These are phyloP conservation scores for Mortierella sp. DNA, from an alignment of 371 early-diverging fungal species.

Conservation along the genomic window DNA sequence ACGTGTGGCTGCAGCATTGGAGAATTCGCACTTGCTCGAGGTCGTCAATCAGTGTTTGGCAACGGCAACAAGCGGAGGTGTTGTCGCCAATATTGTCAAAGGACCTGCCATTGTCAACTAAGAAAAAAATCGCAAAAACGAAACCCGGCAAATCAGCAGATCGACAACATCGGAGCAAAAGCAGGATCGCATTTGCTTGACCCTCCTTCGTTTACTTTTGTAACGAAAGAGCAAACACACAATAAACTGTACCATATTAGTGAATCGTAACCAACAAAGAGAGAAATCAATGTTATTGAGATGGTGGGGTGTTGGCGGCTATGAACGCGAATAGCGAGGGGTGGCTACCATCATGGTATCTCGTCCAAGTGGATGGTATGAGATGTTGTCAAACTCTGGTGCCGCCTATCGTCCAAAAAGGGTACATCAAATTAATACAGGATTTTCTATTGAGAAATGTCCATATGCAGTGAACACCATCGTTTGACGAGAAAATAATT, in stretches of 20 bases:
- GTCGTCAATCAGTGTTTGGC: slow-evolving; percentile 95
- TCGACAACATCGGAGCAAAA: background rate
- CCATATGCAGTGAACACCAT: too few relatives aligned
- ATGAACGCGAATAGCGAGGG: slow-evolving; percentile 3
- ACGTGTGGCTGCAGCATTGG: slow-evolving; percentile 98
- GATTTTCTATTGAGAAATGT: background rate
- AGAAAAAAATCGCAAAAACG: background rate
- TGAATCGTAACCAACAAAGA: background rate
- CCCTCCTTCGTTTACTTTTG: background rate
- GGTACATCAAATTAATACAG: background rate
- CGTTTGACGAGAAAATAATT: slow-evolving; percentile 6
- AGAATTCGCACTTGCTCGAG: slow-evolving; percentile 93
- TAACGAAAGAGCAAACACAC: background rate
- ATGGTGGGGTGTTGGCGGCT: background rate
- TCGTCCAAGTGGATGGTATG: slow-evolving; percentile 45
- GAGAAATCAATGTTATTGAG: background rate
- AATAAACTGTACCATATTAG: slow-evolving; percentile 20
- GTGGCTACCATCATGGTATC: slow-evolving; percentile 53
- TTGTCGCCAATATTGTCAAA: slow-evolving; percentile 53
- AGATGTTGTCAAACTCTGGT: slow-evolving; percentile 31
- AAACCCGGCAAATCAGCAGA: background rate
- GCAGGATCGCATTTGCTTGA: background rate
- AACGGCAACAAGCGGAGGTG: slow-evolving; percentile 63
- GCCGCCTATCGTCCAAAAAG: slow-evolving; percentile 23
- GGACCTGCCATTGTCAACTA: slow-evolving; percentile 43